phyloP scores from a whole-genome alignment of 352 stramenopile species.

The Pythium coloratum region DNA sequence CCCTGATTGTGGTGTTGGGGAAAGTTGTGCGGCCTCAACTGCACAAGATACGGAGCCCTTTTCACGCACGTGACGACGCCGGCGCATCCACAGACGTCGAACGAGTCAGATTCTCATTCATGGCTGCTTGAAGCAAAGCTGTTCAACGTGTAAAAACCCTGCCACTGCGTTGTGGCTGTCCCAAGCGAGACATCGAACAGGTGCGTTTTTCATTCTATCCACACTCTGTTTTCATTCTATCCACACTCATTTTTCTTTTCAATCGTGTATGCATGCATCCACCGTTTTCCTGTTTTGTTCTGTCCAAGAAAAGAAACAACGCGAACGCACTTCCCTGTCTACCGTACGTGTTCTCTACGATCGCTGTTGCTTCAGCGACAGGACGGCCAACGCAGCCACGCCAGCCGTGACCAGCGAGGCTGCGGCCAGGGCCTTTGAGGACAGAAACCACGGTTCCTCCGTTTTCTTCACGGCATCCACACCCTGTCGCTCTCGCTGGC shows the following conservation, averaged over 20 bases:
- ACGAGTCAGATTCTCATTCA: conserved; percentile 13
- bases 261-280: neutral
- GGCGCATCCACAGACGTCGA: conserved; percentile 8
- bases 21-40: conserved; percentile 10
- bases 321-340: neutral
- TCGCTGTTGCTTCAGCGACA: conserved; percentile 64
- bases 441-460: conserved; percentile 62
- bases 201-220: conserved; percentile 1
- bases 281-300: neutral
- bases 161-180: neutral
- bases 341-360: conserved; percentile 17
- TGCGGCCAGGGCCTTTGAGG: conserved; percentile 51
- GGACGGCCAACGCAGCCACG: conserved; percentile 57
- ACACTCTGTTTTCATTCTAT: neutral
- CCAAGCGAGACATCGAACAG: neutral
- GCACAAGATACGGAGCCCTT: conserved; percentile 17
- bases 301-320: conserved; percentile 2
- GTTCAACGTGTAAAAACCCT: conserved; percentile 8
- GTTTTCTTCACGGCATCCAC: conserved; percentile 8
- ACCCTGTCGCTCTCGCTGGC: conserved; percentile 33
- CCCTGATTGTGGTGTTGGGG: neutral
- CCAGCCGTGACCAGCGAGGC: conserved; percentile 72
- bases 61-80: neutral
- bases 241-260: neutral
- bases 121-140: neutral